Evolutionary conservation across 306 rosid species (phyloP).

Genomic region (Benincasa hispida): DNA sequence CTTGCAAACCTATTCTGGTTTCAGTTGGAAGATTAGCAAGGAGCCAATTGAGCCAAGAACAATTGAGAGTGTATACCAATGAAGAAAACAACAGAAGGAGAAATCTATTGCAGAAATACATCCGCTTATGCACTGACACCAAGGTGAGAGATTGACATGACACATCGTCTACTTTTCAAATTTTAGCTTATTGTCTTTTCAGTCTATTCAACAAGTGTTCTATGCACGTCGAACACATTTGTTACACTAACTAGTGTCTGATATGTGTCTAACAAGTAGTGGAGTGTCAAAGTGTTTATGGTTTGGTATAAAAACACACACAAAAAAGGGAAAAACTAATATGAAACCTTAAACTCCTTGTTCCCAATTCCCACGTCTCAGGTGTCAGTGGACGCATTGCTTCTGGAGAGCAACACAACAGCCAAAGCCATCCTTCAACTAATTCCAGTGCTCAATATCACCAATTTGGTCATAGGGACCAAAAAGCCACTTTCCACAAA

Average conservation of each 20-base stretch:
- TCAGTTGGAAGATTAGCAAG: constrained; percentile 55
- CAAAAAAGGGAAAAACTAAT: too few relatives aligned
- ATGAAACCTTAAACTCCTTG: too few relatives aligned
- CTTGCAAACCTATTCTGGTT: neutral
- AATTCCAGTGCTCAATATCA: constrained; percentile 45
- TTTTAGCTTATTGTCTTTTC: too few relatives aligned
- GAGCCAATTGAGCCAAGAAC: constrained; percentile 40
- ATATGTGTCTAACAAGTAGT: too few relatives aligned
- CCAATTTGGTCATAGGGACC: constrained; percentile 54
- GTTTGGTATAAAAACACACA: too few relatives aligned
- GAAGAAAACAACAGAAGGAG: constrained; percentile 54
- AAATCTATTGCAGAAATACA: constrained; percentile 53
- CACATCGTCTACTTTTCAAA: too few relatives aligned
- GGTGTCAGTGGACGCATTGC: constrained; percentile 58
- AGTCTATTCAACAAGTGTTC: too few relatives aligned
- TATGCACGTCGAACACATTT: too few relatives aligned
- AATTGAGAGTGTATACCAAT: constrained; percentile 36
- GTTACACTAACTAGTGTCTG: too few relatives aligned
- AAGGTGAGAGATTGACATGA: constrained; percentile 26
- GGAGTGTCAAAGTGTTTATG: too few relatives aligned
- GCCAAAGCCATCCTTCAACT: constrained; percentile 61
- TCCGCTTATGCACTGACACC: constrained; percentile 41
- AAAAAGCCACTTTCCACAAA: constrained; percentile 37
- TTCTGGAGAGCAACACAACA: constrained; percentile 47
- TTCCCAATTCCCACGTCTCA: neutral